These are phyloP conservation scores for Bathelium albidoporum DNA, from an alignment of 495 filamentous ascomycete genomes.

Conservation along the genomic window DNA sequence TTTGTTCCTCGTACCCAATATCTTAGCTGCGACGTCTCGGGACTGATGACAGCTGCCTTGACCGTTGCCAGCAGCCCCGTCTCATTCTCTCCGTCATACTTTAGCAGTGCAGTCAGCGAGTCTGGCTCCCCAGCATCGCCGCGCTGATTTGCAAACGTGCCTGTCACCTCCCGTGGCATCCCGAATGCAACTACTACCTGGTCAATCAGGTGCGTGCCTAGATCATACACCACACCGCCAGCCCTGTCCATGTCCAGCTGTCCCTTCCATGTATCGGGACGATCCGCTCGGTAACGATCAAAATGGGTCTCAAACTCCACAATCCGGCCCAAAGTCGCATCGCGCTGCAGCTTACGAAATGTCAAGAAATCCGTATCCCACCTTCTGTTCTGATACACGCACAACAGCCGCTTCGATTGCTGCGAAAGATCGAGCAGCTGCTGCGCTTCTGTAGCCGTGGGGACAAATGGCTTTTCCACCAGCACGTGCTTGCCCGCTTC, in stretches of 20 bases:
- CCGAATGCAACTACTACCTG: conserved; percentile 75
- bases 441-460: conserved; percentile 58
- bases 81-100: conserved; percentile 49
- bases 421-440: conserved; percentile 56
- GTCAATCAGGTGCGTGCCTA: conserved; percentile 77
- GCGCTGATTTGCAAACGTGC: conserved; percentile 57
- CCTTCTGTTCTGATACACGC: conserved; percentile 82
- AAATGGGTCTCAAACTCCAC: conserved; percentile 80
- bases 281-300: conserved; percentile 59
- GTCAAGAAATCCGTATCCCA: conserved; percentile 82
- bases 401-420: conserved; percentile 50
- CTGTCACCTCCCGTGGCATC: conserved; percentile 57
- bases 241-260: conserved; percentile 43
- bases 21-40: conserved; percentile 59
- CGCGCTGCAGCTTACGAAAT: conserved; percentile 51
- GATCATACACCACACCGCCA: conserved; percentile 68
- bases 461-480: conserved; percentile 83
- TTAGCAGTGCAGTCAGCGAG: conserved; percentile 56
- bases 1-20: conserved; percentile 76
- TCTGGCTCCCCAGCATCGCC: conserved; percentile 55
- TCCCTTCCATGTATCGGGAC: conserved; percentile 53
- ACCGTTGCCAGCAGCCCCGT: conserved; percentile 50
- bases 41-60: conserved; percentile 60
- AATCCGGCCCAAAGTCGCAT: conserved; percentile 51
- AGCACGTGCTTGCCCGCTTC: conserved; percentile 72